Percentiles rank a stretch among this genome's conserved stretches.
phyloP scores from a whole-genome alignment of 176 grass and related monocot species.

The Carex pumila region DNA sequence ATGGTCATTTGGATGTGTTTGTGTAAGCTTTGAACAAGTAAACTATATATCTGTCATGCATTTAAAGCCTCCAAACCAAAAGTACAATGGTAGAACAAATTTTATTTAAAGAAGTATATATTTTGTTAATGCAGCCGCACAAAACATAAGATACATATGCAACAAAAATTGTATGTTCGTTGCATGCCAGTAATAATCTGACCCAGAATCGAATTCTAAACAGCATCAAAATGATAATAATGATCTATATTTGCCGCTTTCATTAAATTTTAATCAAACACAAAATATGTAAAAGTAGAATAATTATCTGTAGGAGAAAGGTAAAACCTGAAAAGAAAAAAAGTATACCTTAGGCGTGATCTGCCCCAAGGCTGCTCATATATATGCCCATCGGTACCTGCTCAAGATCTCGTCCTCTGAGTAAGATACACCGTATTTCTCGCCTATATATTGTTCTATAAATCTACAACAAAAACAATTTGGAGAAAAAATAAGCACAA shows the following conservation, averaged over 20 bases:
- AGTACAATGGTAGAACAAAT: too few species aligned
- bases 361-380: slow-evolving; percentile 83
- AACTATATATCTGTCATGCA: too few species aligned
- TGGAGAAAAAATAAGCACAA: not conserved
- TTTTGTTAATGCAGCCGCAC: too few species aligned
- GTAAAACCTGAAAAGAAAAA: not conserved
- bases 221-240: too few species aligned
- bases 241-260: too few species aligned
- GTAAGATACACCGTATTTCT: slow-evolving; percentile 88
- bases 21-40: too few species aligned
- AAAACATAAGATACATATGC: too few species aligned
- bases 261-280: not conserved
- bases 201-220: not conserved
- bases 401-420: slow-evolving; percentile 82
- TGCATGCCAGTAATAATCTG: not conserved
- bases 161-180: not conserved
- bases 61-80: too few species aligned
- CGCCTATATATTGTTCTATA: slow-evolving; percentile 67
- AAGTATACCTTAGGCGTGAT: slow-evolving; percentile 68
- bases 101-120: too few species aligned
- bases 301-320: not conserved
- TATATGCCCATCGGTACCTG: slow-evolving; percentile 54
- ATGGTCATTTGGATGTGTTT: not conserved
- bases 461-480: slow-evolving; percentile 34
- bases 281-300: not conserved